Evolutionary conservation across 169 alveolate species (phyloP).

Genomic region (Plasmodium blacklocki): DNA sequence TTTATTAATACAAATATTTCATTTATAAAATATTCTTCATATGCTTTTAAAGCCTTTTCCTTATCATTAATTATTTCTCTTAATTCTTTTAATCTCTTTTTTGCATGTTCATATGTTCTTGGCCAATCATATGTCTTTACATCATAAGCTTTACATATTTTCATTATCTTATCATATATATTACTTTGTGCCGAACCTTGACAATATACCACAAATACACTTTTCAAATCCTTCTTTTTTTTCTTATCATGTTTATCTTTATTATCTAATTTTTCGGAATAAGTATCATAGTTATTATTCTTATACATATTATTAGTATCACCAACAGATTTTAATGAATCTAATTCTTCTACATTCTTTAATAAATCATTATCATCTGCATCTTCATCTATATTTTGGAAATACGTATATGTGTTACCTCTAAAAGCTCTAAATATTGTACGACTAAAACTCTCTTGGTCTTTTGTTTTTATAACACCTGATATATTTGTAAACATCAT

Average conservation of each 20-base stretch:
- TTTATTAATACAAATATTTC: conserved; percentile 90
- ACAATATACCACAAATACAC: conserved; percentile 95
- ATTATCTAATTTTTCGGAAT: not conserved
- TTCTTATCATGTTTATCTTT: not conserved
- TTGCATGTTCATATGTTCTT: conserved; percentile 81
- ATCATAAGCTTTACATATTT: conserved; percentile 93
- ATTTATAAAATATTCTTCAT: conserved; percentile 89
- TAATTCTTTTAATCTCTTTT: conserved; percentile 83
- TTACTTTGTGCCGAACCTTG: conserved; percentile 90
- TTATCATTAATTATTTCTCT: conserved; percentile 89
- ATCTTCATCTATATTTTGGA: conserved; percentile 90
- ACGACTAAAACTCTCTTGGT: conserved; percentile 93
- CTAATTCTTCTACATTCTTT: conserved; percentile 60
- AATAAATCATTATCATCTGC: conserved; percentile 78
- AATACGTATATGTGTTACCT: conserved; percentile 96
- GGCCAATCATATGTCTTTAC: conserved; percentile 92
- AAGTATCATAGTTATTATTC: not conserved
- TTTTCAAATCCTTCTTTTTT: conserved; percentile 83
- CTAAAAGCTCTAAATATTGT: conserved; percentile 96
- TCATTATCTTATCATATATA: conserved; percentile 91
- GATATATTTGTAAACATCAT: conserved; percentile 90
- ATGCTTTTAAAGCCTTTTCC: conserved; percentile 92
- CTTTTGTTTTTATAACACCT: conserved; percentile 94
- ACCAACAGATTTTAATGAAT: conserved; percentile 13
- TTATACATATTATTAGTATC: conserved; percentile 1